Conservation (phyloP, 352 stramenopile genomes). For the Pythium volutum region DNA sequence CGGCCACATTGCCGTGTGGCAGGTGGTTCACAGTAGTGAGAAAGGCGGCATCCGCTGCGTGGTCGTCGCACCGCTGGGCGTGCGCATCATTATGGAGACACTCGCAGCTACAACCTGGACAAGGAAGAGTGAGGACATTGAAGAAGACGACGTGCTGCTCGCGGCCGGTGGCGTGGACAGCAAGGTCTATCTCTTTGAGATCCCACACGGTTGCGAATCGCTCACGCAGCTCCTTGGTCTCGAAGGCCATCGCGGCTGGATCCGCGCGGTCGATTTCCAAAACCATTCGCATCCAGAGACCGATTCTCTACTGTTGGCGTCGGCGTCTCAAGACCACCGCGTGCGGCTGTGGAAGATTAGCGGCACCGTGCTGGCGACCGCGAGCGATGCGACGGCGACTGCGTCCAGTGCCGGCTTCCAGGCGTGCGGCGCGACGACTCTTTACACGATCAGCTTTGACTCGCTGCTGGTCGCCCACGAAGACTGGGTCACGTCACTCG, state of each 20-base stretch:
- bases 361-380: not conserved
- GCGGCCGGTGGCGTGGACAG: slow-evolving; percentile 65
- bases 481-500: slow-evolving; percentile 77
- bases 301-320: slow-evolving; percentile 39
- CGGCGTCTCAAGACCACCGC: slow-evolving; percentile 64
- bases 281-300: not conserved
- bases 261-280: slow-evolving; percentile 62
- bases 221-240: slow-evolving; percentile 40
- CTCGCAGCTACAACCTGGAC: slow-evolving; percentile 29
- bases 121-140: not conserved
- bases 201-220: slow-evolving; percentile 14
- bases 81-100: slow-evolving; percentile 54
- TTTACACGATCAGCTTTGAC: slow-evolving; percentile 61
- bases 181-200: slow-evolving; percentile 63
- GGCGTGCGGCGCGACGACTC: slow-evolving; percentile 17
- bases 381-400: not conserved
- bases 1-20: slow-evolving; percentile 40
- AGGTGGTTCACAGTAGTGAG: slow-evolving; percentile 5
- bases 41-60: slow-evolving; percentile 21
- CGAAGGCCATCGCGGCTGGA: slow-evolving; percentile 64
- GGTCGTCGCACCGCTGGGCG: slow-evolving; percentile 26
- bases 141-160: slow-evolving; percentile 40
- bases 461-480: slow-evolving; percentile 68
- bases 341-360: slow-evolving; percentile 70
- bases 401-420: slow-evolving; percentile 35